Evolutionary conservation across 2,329 filamentous ascomycete species (phyloP).

Genomic region (Harringtonia lauricola): DNA sequence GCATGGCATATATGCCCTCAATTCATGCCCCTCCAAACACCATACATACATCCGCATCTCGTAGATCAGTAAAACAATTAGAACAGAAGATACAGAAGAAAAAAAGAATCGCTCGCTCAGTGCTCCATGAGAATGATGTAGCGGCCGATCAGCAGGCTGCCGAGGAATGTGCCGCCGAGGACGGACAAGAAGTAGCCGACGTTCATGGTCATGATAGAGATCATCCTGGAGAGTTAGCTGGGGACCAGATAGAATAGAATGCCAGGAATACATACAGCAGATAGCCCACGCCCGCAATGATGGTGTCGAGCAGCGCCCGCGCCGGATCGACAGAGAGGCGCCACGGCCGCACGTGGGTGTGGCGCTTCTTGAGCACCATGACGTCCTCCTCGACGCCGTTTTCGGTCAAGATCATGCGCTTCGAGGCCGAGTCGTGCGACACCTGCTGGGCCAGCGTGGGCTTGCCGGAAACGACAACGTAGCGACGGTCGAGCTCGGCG

Average conservation of each 20-base stretch:
- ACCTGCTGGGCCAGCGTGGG: conserved; percentile 47
- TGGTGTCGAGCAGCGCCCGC: conserved; percentile 57
- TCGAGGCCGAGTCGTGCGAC: conserved; percentile 47
- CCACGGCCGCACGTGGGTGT: conserved; percentile 54
- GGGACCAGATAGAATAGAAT: not conserved
- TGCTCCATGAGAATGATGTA: conserved; percentile 45
- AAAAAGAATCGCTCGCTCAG: conserved; percentile 14
- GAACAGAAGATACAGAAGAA: not conserved
- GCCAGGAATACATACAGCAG: conserved; percentile 56
- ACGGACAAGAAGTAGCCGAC: conserved; percentile 69
- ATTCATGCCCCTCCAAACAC: no score
- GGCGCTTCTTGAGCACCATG: conserved; percentile 53
- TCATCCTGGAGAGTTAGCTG: conserved; percentile 52
- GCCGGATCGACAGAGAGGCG: conserved; percentile 70
- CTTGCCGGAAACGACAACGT: conserved; percentile 61
- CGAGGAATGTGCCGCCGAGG: conserved; percentile 69
- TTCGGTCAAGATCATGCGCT: conserved; percentile 51
- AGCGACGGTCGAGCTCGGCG: conserved; percentile 61
- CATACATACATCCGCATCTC: no score
- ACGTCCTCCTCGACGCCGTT: conserved; percentile 77
- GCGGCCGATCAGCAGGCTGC: conserved; percentile 69
- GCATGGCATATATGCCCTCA: no score
- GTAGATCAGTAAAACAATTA: no score
- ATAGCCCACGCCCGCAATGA: conserved; percentile 70
- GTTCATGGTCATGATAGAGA: conserved; percentile 81